Conservation (phyloP, 768 basidiomycete genomes). For the Mycena capillaripes region DNA sequence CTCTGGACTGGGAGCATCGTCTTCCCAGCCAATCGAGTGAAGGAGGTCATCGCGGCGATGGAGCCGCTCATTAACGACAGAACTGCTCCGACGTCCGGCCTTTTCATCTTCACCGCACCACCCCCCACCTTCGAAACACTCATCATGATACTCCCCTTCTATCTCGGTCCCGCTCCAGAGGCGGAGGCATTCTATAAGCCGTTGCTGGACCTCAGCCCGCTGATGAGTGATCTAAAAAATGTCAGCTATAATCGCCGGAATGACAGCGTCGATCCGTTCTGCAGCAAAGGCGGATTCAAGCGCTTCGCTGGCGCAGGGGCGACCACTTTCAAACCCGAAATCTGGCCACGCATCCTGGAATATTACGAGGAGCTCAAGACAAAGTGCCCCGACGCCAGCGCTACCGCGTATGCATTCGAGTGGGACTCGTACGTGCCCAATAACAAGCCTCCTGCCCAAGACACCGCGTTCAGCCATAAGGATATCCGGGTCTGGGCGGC, state of each 20-base stretch:
- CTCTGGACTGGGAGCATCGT: no score
- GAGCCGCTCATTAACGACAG: neutral
- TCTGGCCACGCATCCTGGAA: neutral
- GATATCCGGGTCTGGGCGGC: conserved; percentile 1
- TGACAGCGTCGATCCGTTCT: neutral
- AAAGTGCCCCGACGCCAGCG: conserved; percentile 2
- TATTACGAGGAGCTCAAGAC: conserved; percentile 6
- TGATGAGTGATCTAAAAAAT: neutral
- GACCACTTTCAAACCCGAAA: neutral
- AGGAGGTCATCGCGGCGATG: neutral
- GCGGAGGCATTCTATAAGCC: conserved; percentile 9
- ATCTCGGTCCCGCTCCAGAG: neutral
- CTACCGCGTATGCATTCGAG: conserved; percentile 3
- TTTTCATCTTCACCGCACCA: neutral
- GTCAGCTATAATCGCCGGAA: neutral
- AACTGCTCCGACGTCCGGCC: neutral
- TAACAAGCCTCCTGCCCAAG: neutral
- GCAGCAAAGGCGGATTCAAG: conserved; percentile 10
- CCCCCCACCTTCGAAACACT: neutral
- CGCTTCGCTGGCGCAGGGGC: conserved; percentile 1
- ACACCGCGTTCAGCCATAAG: neutral
- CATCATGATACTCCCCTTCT: conserved; percentile 1
- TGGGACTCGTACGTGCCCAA: conserved; percentile 2
- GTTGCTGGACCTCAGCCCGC: neutral
- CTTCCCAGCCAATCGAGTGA: neutral